These are phyloP conservation scores for Paulownia fortunei DNA, from an alignment of 257 asterid genomes.

Conservation along the genomic window DNA sequence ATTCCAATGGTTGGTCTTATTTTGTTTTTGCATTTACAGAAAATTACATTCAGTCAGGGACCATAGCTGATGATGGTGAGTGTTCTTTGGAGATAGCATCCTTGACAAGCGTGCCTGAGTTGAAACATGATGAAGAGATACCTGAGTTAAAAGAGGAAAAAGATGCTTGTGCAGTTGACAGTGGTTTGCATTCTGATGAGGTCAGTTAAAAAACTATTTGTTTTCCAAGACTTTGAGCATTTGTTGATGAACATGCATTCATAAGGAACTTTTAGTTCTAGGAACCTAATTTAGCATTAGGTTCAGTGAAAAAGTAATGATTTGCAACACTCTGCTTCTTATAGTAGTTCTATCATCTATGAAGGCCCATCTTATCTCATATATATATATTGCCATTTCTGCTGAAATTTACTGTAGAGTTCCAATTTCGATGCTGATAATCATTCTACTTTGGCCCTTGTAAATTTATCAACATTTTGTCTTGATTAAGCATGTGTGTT, in stretches of 20 bases:
- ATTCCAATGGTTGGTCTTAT: neutral
- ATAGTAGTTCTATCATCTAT: neutral
- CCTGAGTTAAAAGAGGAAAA: slow-evolving; percentile 11
- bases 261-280: neutral
- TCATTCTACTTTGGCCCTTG: neutral
- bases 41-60: neutral
- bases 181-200: neutral
- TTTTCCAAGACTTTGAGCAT: neutral
- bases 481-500: too few relatives aligned
- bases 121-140: neutral
- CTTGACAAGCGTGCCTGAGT: neutral
- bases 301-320: neutral
- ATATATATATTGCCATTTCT: neutral
- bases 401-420: neutral
- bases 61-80: neutral
- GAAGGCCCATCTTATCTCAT: neutral
- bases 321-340: neutral
- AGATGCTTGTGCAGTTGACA: neutral
- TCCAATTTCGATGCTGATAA: neutral
- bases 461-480: too few relatives aligned
- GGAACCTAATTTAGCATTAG: neutral
- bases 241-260: neutral
- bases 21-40: slow-evolving; percentile 19
- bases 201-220: slow-evolving; percentile 14
- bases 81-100: slow-evolving; percentile 6